Conservation (phyloP, 2,329 filamentous ascomycete species). For the Mycogone perniciosa region DNA sequence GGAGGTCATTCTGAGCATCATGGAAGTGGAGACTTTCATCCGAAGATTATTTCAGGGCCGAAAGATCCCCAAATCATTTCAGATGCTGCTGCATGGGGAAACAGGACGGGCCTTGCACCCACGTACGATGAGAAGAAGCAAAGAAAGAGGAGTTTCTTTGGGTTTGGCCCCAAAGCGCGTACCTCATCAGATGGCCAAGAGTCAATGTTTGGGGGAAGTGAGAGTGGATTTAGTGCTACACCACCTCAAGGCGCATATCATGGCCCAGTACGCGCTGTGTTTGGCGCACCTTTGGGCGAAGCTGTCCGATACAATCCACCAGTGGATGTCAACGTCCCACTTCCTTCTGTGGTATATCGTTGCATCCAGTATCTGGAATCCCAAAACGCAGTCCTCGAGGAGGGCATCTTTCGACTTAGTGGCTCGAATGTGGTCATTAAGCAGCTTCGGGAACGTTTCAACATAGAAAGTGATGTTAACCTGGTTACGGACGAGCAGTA, state of each 20-base stretch:
- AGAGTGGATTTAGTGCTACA: conserved; percentile 39
- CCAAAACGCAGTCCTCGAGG: conserved; percentile 75
- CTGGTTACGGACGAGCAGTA: conserved; percentile 75
- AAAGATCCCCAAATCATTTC: conserved; percentile 80
- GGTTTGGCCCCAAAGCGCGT: conserved; percentile 58
- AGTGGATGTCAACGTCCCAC: conserved; percentile 61
- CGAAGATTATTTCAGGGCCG: conserved; percentile 69
- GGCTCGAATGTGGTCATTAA: conserved; percentile 97
- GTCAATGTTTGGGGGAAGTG: conserved; percentile 45
- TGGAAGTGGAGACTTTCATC: conserved; percentile 28
- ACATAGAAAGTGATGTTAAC: conserved; percentile 85
- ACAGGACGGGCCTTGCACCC: conserved; percentile 52
- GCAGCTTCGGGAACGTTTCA: conserved; percentile 84
- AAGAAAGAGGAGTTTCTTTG: conserved; percentile 72
- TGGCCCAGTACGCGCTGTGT: conserved; percentile 62
- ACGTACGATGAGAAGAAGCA: conserved; percentile 67
- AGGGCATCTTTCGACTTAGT: conserved; percentile 93
- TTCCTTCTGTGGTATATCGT: conserved; percentile 90
- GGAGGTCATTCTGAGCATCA: conserved; percentile 29
- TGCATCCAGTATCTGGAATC: conserved; percentile 88
- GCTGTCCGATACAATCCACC: conserved; percentile 78
- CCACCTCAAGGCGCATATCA: conserved; percentile 36
- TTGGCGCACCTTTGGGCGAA: conserved; percentile 78
- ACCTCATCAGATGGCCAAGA: conserved; percentile 55
- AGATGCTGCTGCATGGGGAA: conserved; percentile 80